Percentiles rank a stretch among this genome's conserved stretches.
Conservation (phyloP, 2,329 filamentous ascomycete species). For the Verticillium isaacii region DNA sequence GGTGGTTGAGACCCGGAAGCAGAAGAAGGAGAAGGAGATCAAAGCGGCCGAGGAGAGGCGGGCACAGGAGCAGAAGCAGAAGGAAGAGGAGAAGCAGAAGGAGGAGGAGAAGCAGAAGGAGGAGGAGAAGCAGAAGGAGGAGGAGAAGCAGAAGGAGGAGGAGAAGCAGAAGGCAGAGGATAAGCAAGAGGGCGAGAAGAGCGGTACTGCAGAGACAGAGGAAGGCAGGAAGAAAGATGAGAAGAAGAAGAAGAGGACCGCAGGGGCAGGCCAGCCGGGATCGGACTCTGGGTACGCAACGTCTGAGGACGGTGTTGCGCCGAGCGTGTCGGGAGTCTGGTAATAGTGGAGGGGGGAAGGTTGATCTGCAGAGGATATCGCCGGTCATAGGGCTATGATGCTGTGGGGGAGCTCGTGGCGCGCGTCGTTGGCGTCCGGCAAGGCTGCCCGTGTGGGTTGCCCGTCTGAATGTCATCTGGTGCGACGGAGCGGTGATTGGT, state of each 20-base stretch:
- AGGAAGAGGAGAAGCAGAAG: slow-evolving; percentile 24
- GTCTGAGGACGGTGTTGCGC: background rate
- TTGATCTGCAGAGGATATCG: background rate
- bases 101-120: slow-evolving; percentile 23
- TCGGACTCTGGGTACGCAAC: slow-evolving; percentile 13
- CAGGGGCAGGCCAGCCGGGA: slow-evolving; percentile 13
- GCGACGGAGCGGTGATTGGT: background rate
- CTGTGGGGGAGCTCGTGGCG: background rate
- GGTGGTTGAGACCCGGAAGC: slow-evolving; percentile 42
- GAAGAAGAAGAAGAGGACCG: slow-evolving; percentile 27
- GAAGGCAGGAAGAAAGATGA: slow-evolving; percentile 14
- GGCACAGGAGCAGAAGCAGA: slow-evolving; percentile 30
- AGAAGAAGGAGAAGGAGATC: slow-evolving; percentile 40
- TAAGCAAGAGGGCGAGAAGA: slow-evolving; percentile 10
- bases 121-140: slow-evolving; percentile 18
- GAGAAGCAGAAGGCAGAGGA: slow-evolving; percentile 17
- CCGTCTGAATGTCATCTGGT: background rate
- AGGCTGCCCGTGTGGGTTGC: background rate
- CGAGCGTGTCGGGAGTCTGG: background rate
- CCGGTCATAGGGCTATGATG: background rate
- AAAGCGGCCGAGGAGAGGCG: slow-evolving; percentile 36
- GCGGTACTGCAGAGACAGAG: slow-evolving; percentile 14
- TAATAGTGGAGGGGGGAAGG: background rate
- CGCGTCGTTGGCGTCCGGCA: background rate
- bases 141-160: slow-evolving; percentile 18